These are phyloP conservation scores for Neoboletus magnificus DNA, from an alignment of 768 basidiomycete species.

Conservation along the genomic window DNA sequence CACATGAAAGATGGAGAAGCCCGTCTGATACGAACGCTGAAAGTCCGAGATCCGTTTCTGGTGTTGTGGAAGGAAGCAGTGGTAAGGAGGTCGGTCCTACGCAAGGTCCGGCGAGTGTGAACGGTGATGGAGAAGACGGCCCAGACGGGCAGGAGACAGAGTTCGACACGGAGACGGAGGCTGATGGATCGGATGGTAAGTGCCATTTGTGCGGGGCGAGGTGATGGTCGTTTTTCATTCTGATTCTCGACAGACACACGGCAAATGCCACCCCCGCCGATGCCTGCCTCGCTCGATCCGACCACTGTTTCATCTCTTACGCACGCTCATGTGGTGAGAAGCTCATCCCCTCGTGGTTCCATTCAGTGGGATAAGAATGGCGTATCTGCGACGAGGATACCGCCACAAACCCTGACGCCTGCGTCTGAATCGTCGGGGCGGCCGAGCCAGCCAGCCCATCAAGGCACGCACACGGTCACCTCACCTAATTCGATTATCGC, in stretches of 20 bases:
- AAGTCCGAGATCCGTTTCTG: conserved; percentile 15
- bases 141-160: conserved; percentile 29
- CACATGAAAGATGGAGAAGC: conserved; percentile 23
- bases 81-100: background rate
- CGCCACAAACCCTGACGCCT: conserved; percentile 5
- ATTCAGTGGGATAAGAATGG: conserved; percentile 15
- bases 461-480: background rate
- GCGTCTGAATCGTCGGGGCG: background rate
- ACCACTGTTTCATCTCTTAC: conserved; percentile 35
- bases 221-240: background rate
- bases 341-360: conserved; percentile 19
- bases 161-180: conserved; percentile 32
- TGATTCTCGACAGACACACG: conserved; percentile 30
- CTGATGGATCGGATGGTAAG: conserved; percentile 26
- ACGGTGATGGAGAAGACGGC: conserved; percentile 13
- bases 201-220: background rate
- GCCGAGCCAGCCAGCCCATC: conserved; percentile 6
- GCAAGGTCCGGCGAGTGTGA: background rate
- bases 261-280: conserved; percentile 51
- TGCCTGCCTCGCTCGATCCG: conserved; percentile 44
- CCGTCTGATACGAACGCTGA: conserved; percentile 18
- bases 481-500: background rate
- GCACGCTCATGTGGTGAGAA: conserved; percentile 15
- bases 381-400: conserved; percentile 10
- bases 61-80: conserved; percentile 1